These are phyloP conservation scores for Solanum chaucha DNA, from an alignment of 257 asterid genomes.

Conservation along the genomic window DNA sequence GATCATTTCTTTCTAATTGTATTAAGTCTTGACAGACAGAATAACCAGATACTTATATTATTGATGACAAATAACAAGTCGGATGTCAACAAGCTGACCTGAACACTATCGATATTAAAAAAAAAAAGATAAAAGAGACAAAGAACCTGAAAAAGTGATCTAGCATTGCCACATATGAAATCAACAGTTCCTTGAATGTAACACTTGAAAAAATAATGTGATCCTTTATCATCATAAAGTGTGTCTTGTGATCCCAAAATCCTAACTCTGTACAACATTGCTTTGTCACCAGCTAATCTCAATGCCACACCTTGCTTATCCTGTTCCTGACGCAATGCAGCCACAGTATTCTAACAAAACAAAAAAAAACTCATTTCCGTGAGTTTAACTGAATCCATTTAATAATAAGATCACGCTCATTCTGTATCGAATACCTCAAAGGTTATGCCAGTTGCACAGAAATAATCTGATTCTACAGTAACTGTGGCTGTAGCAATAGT, in stretches of 20 bases:
- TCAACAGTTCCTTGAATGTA: constrained; percentile 65
- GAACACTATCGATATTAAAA: not conserved
- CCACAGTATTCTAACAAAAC: constrained; percentile 62
- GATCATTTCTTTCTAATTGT: not conserved
- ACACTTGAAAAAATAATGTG: constrained; percentile 53
- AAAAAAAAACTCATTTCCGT: no score
- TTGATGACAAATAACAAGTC: not conserved
- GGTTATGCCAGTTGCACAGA: constrained; percentile 66
- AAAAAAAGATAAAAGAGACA: not conserved
- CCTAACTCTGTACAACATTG: constrained; percentile 50
- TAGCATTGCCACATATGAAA: constrained; percentile 73
- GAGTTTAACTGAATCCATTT: no score
- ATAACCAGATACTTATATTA: not conserved
- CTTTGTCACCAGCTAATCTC: constrained; percentile 50
- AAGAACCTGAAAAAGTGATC: constrained; percentile 56
- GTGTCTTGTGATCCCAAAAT: constrained; percentile 84
- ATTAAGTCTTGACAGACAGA: not conserved
- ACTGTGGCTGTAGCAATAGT: constrained; percentile 66
- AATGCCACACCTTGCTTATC: constrained; percentile 78
- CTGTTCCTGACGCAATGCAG: constrained; percentile 16
- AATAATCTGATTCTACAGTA: constrained; percentile 55
- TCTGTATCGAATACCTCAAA: constrained; percentile 37
- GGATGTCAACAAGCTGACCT: not conserved
- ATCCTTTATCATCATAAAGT: constrained; percentile 51
- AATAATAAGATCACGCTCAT: not conserved